Percentiles rank a stretch among this genome's conserved stretches.
Evolutionary conservation across 768 basidiomycete genomes (phyloP).

Genomic region (Collybiopsis luxurians): DNA sequence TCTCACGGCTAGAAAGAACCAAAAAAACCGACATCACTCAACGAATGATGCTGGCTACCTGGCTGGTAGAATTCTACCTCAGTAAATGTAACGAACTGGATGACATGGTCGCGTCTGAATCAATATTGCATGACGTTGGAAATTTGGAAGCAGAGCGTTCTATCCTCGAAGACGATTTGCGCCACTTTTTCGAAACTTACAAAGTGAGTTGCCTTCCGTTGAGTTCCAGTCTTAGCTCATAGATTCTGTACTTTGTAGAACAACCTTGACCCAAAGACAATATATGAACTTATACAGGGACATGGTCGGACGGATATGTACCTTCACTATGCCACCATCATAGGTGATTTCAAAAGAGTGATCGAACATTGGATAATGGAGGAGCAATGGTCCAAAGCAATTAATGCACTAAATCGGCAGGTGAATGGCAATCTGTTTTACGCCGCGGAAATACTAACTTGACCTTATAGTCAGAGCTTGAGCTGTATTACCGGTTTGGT

Average conservation of each 20-base stretch:
- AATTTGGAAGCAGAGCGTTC: constrained; percentile 77
- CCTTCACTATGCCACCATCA: constrained; percentile 78
- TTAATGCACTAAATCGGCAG: constrained; percentile 89
- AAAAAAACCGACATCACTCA: constrained; percentile 85
- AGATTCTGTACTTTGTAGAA: constrained; percentile 39
- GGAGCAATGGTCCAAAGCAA: constrained; percentile 88
- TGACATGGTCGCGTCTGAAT: constrained; percentile 88
- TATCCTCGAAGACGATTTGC: constrained; percentile 90
- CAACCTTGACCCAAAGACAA: constrained; percentile 80
- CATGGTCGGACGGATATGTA: constrained; percentile 94
- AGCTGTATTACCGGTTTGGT: constrained; percentile 91
- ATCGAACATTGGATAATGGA: constrained; percentile 91
- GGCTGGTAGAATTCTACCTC: constrained; percentile 97
- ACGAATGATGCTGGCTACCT: constrained; percentile 96
- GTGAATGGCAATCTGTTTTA: constrained; percentile 34
- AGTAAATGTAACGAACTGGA: constrained; percentile 96
- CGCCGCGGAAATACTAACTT: background rate
- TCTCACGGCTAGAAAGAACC: constrained; percentile 82
- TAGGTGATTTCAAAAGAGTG: constrained; percentile 82
- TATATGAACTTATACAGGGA: constrained; percentile 90
- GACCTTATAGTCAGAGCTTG: constrained; percentile 63
- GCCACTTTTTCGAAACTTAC: constrained; percentile 92
- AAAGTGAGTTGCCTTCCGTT: constrained; percentile 50
- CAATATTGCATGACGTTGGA: constrained; percentile 75
- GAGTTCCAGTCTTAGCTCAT: background rate